Base-by-base conservation (phyloP, 129 eudicot species). In the Helichrysum umbraculigerum region DNA sequence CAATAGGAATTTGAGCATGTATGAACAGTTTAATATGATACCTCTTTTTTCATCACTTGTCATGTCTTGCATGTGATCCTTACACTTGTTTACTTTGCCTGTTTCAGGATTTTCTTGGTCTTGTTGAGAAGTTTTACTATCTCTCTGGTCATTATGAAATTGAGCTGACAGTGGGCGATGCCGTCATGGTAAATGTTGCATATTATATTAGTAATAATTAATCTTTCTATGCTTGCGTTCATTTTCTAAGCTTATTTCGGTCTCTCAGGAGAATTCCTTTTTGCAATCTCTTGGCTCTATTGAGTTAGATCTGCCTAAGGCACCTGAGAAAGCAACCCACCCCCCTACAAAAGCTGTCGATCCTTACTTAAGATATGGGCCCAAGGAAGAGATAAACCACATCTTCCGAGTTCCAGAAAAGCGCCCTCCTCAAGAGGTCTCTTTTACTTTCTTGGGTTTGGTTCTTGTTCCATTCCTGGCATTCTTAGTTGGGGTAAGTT, bases 81-180 rank as follows among this genome's bases (percentile, higher is more conserved):
- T 68, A 56, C 63, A 68, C 69, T 65, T 65, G 57, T 58, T 42
- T 20, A 21, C 33, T 8, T 69, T 78, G 52, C 57, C 5, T 78
- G 50, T 77, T 88, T 82, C 84, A 94, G 98, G 96, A 91, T 87
- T 94, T 94, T 71, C 96, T 94, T 80, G 97, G 97, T 34, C 91
- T 94, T 42, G 98, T 94, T 76, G 98, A 91, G 72, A 91, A 88
- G 74, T 86, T 94, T 20, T 91, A 59, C 78, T 94, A 94, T 69
- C 84, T 94, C 20, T 94, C 97, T 14, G 98, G 98, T 44, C 89
- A 66, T 86, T 94, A 94, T 72, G 89, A 87, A 60, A 85, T 91
- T 72, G 90, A 91, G 80, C 90, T 94, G 66, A 77, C 93, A 65
- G 91, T 94, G 60, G 98, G 98, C 19, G 98, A 94, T 75, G 83